These are phyloP conservation scores for Aspergillus hancockii DNA, from an alignment of 495 filamentous ascomycete species.

Conservation along the genomic window DNA sequence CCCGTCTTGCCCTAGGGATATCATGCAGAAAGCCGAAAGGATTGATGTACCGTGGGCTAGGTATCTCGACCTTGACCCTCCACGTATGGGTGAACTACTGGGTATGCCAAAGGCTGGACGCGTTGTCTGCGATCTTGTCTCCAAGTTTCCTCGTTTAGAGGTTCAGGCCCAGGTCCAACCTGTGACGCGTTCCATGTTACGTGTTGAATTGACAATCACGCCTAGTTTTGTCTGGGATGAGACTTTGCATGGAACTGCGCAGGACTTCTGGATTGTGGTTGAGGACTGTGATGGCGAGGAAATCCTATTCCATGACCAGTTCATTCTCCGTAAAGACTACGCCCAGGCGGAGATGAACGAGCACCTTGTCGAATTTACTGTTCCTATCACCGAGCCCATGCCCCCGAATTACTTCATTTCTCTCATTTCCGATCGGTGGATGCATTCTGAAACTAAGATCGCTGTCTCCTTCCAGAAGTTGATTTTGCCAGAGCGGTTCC, in stretches of 20 bases:
- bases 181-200: constrained; percentile 93
- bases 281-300: constrained; percentile 98
- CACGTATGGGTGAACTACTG: constrained; percentile 93
- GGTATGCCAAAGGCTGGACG: constrained; percentile 89
- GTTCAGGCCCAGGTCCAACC: constrained; percentile 91
- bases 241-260: constrained; percentile 77
- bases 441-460: constrained; percentile 94
- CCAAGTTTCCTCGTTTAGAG: constrained; percentile 91
- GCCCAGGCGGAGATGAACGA: constrained; percentile 80
- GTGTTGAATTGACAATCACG: constrained; percentile 87
- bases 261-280: constrained; percentile 95
- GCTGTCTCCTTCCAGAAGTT: constrained; percentile 94
- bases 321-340: constrained; percentile 85
- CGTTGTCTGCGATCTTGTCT: constrained; percentile 78
- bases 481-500: constrained; percentile 92
- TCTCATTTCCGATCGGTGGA: constrained; percentile 92
- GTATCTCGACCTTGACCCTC: constrained; percentile 95
- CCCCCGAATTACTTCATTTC: constrained; percentile 98
- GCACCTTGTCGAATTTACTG: constrained; percentile 96
- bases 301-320: constrained; percentile 93
- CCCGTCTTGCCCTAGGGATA: constrained; percentile 74
- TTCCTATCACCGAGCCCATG: constrained; percentile 95
- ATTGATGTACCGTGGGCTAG: constrained; percentile 92
- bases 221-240: constrained; percentile 98
- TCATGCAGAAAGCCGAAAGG: constrained; percentile 87